These are phyloP conservation scores for Conoideocrella luteorostrata DNA, from an alignment of 2,329 filamentous ascomycete species.

Conservation along the genomic window DNA sequence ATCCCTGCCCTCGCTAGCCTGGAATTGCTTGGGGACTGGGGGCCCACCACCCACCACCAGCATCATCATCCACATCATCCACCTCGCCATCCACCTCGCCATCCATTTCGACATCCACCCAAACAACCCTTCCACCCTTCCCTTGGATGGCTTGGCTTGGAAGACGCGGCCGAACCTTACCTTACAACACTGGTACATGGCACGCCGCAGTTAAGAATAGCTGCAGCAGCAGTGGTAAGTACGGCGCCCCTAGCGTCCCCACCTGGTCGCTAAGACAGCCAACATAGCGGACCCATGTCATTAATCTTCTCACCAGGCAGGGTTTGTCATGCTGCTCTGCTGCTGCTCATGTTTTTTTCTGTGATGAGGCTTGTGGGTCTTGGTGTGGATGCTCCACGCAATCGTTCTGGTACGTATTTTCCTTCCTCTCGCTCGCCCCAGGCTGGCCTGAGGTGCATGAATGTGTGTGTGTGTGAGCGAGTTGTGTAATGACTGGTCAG, in stretches of 20 bases:
- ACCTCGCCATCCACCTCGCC: too few species aligned
- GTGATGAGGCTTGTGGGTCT: constrained; percentile 19
- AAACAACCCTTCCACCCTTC: constrained; percentile 3
- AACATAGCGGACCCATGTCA: constrained; percentile 20
- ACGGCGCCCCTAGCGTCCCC: constrained; percentile 7
- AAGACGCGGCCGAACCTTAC: constrained; percentile 26
- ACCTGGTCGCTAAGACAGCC: constrained; percentile 27
- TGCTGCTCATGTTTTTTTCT: constrained; percentile 14
- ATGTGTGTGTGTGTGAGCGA: neutral
- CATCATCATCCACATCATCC: too few species aligned
- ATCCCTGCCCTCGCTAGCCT: constrained; percentile 24
- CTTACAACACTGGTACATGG: constrained; percentile 1
- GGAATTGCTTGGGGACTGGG: neutral
- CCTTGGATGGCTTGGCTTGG: constrained; percentile 4
- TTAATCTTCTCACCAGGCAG: too few species aligned
- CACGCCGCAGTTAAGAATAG: constrained; percentile 36
- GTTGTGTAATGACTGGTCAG: neutral
- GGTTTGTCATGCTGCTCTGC: too few species aligned
- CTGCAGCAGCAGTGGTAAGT: constrained; percentile 29
- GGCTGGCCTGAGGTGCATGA: neutral
- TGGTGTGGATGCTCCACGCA: constrained; percentile 31
- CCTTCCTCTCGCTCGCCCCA: constrained; percentile 2
- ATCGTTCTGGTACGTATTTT: constrained; percentile 19
- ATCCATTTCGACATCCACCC: too few species aligned
- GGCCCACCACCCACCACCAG: constrained; percentile 10